A percentile compares a stretch with the other conserved stretches of the same genome.
Evolutionary conservation across 768 basidiomycete genomes (phyloP).

Genomic region (Xanthoconium stramineum): DNA sequence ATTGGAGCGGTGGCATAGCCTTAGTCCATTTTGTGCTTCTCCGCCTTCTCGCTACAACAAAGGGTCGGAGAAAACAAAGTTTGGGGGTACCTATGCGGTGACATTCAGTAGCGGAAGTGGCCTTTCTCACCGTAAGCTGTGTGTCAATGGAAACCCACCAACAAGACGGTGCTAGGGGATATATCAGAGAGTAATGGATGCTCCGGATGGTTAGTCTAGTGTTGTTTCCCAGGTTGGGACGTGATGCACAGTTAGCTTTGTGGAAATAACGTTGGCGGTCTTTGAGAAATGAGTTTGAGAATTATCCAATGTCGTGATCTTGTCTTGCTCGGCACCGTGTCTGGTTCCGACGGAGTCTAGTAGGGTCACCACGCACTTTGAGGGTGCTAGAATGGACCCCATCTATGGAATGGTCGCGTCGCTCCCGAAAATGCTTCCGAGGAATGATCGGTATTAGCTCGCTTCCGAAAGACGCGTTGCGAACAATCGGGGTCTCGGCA

Average conservation of each 20-base stretch:
- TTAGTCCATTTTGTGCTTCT: neutral
- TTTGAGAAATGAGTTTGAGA: no score
- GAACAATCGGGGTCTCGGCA: no score
- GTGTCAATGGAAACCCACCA: neutral
- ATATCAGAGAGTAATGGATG: neutral
- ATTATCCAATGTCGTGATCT: neutral
- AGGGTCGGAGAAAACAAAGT: neutral
- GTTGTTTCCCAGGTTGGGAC: neutral
- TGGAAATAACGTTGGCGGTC: neutral
- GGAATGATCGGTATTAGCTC: neutral
- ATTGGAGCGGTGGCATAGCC: neutral
- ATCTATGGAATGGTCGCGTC: neutral
- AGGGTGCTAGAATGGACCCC: neutral
- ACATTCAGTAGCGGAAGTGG: neutral
- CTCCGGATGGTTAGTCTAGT: neutral
- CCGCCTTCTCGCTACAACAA: neutral
- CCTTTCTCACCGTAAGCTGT: neutral
- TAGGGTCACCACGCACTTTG: neutral
- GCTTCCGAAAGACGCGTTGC: neutral
- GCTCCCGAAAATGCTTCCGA: neutral
- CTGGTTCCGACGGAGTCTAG: neutral
- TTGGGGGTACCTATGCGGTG: neutral
- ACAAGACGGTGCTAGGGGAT: no score
- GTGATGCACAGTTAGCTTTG: neutral
- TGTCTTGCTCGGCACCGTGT: neutral